Conservation (phyloP, 371 early-diverging fungal species). For the Circinella umbellata region DNA sequence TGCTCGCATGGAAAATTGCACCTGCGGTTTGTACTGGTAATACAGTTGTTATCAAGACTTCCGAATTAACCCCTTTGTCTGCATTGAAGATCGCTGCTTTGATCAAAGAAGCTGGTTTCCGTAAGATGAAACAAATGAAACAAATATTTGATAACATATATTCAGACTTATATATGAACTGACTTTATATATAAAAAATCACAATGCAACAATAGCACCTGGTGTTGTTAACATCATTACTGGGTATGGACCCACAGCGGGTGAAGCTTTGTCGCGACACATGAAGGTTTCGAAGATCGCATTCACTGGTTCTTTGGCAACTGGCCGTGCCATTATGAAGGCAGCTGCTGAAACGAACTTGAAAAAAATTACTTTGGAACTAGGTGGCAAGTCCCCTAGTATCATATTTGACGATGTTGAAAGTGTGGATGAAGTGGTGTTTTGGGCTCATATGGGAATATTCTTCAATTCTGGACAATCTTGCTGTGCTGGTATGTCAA, state of each 20-base stretch:
- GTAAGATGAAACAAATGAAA: too few relatives aligned
- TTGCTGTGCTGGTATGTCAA: conserved; percentile 67
- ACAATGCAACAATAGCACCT: conserved; percentile 16
- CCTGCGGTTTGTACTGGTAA: conserved; percentile 91
- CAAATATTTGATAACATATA: too few relatives aligned
- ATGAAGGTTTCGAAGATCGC: conserved; percentile 59
- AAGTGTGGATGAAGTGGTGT: conserved; percentile 79
- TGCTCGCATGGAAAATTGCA: conserved; percentile 83
- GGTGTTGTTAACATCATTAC: conserved; percentile 81
- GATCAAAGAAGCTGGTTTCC: conserved; percentile 56
- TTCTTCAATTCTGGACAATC: conserved; percentile 86
- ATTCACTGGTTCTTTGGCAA: conserved; percentile 66
- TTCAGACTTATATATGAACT: too few relatives aligned
- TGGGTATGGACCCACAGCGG: conserved; percentile 47
- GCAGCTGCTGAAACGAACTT: conserved; percentile 70
- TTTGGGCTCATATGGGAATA: conserved; percentile 70
- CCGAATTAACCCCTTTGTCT: conserved; percentile 71
- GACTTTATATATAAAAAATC: too few relatives aligned
- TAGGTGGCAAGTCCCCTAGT: conserved; percentile 90
- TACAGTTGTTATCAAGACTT: conserved; percentile 81
- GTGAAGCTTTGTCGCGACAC: conserved; percentile 39
- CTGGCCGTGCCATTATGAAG: conserved; percentile 58
- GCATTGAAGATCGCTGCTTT: conserved; percentile 50
- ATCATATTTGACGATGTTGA: conserved; percentile 92
- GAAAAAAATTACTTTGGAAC: conserved; percentile 79